Conservation (phyloP, 2,329 filamentous ascomycete species). For the Trichoderma sp. region DNA sequence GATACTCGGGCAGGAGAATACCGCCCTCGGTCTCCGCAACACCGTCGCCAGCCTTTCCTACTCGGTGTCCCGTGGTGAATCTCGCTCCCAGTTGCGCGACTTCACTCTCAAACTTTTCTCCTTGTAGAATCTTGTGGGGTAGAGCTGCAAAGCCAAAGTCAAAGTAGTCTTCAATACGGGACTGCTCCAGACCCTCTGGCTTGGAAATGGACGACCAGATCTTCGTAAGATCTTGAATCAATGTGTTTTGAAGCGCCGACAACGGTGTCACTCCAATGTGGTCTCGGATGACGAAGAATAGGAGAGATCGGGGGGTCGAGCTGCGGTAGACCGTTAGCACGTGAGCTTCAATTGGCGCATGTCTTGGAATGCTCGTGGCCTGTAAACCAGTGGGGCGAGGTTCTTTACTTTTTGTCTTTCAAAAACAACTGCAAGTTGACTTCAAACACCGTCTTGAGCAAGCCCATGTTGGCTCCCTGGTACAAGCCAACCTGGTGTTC, state of each 20-base stretch:
- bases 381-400: constrained; percentile 22
- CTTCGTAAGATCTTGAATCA: constrained; percentile 85
- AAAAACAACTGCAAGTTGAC: constrained; percentile 96
- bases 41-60: constrained; percentile 59
- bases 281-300: constrained; percentile 99
- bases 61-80: constrained; percentile 78
- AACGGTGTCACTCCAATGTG: constrained; percentile 91
- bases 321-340: constrained; percentile 43
- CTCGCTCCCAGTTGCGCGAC: constrained; percentile 75
- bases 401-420: constrained; percentile 83
- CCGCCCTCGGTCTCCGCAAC: constrained; percentile 75
- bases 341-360: background rate
- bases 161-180: constrained; percentile 94
- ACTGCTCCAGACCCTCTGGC: constrained; percentile 81
- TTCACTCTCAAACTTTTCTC: constrained; percentile 81
- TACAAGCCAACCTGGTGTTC: constrained; percentile 98
- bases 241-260: constrained; percentile 81
- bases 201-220: constrained; percentile 95
- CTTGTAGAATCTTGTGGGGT: constrained; percentile 94
- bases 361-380: background rate
- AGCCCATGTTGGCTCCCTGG: constrained; percentile 97
- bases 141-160: constrained; percentile 96
- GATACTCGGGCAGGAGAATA: constrained; percentile 90
- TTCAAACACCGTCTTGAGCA: constrained; percentile 98
- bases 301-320: constrained; percentile 81